Base-by-base conservation (phyloP, 2,329 filamentous ascomycete species). In the Diaporthe humulicola region DNA sequence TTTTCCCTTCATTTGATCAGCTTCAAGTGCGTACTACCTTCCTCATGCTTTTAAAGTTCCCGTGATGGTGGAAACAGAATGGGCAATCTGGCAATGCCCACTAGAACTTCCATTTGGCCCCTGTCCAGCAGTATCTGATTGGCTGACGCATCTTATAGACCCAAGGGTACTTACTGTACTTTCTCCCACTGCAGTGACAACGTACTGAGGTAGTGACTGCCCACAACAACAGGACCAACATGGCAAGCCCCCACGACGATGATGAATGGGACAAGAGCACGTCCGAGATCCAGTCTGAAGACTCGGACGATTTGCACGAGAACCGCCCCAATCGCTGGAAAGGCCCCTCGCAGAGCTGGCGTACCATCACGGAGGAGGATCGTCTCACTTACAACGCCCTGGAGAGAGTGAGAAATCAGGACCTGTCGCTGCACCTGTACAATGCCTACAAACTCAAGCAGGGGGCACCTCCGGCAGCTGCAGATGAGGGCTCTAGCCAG, bases 371-470 rank as follows among this genome's bases (percentile, higher is more conserved):
- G 2, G 85, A 87, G 67, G 84, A 89, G 42, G 94, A 95, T 75
- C 88, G 93, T 19, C 87, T 88, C 10, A 87, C 94, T 2, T 89
- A 89, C 74, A 85, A 88, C 7, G 91, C 92, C 10, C 85, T 98
- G 73, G 89, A 93, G 74, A 88, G 90, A 60, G 81, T 91, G 22
- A 87, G 90, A 48, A 90, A 93, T 52, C 86, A 89, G 71, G 93
- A 98, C 80, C 85, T 98, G 15, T 87, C 90, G 0, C 84, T 92
- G 58, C 96, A 98, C 84, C 85, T 98, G 7, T 98, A 94, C 84
- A 95, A 97, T 82, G 88, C 93, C 0, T 93, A 93, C 84, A 89
- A 89, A 48, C 85, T 97, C 72, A 95, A 93, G 82, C 84, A 85
- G 73, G 74, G 78, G 61, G 85, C 83, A 25, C 75, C 78, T 58